phyloP scores from a whole-genome alignment of 495 filamentous ascomycete genomes.

The Daldinia decipiens region DNA sequence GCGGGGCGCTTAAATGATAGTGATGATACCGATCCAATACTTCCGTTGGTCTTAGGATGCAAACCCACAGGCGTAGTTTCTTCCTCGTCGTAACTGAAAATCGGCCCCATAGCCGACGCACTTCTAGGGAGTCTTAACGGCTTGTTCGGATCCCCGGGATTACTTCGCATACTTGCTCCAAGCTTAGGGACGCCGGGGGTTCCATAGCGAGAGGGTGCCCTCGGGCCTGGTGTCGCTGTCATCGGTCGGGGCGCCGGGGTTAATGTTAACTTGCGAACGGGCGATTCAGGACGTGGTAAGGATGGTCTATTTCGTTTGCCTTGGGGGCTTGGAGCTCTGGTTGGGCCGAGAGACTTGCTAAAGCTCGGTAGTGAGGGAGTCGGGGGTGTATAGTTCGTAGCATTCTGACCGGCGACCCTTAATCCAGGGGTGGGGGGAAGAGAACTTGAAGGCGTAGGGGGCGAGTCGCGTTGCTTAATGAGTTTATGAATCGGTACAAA shows the following conservation, averaged over 20 bases:
- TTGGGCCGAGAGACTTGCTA: slow-evolving; percentile 85
- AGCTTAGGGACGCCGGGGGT: slow-evolving; percentile 76
- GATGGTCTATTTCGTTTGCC: slow-evolving; percentile 80
- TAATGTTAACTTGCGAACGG: slow-evolving; percentile 69
- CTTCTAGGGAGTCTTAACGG: slow-evolving; percentile 61
- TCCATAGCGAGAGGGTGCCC: slow-evolving; percentile 63
- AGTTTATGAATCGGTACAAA: slow-evolving; percentile 92
- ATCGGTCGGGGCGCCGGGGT: slow-evolving; percentile 67
- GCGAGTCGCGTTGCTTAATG: slow-evolving; percentile 70
- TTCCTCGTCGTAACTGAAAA: slow-evolving; percentile 59
- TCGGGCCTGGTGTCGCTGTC: slow-evolving; percentile 60
- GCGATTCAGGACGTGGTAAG: slow-evolving; percentile 86
- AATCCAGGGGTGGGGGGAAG: slow-evolving; percentile 73
- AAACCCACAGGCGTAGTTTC: slow-evolving; percentile 68
- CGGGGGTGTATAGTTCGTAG: slow-evolving; percentile 69
- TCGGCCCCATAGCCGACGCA: slow-evolving; percentile 61
- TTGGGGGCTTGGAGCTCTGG: slow-evolving; percentile 73
- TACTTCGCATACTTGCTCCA: slow-evolving; percentile 68
- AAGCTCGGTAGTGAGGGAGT: slow-evolving; percentile 74
- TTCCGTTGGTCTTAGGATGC: slow-evolving; percentile 63
- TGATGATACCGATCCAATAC: slow-evolving; percentile 57
- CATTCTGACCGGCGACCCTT: slow-evolving; percentile 61
- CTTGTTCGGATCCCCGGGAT: slow-evolving; percentile 67
- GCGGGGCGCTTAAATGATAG: slow-evolving; percentile 61
- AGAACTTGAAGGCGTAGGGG: slow-evolving; percentile 64